Evolutionary conservation across 2,329 filamentous ascomycete genomes (phyloP).

Genomic region (Polychaeton citri): DNA sequence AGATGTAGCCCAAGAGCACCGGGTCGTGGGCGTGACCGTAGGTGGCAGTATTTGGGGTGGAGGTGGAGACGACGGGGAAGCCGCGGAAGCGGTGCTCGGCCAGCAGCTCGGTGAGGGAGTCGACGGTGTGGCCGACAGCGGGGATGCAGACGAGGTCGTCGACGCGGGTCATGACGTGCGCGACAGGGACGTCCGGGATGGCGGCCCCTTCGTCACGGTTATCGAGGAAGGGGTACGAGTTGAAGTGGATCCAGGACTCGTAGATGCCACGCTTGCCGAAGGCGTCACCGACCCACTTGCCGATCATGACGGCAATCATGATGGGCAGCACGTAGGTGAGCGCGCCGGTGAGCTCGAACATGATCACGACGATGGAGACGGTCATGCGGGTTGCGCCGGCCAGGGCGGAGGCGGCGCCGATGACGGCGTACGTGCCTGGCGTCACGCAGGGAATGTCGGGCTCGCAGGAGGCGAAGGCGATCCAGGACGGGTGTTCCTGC

Average conservation of each 20-base stretch:
- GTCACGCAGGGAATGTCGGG: conserved; percentile 94
- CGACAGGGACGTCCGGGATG: conserved; percentile 73
- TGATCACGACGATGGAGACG: conserved; percentile 92
- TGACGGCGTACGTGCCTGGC: conserved; percentile 89
- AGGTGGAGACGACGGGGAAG: conserved; percentile 69
- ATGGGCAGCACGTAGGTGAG: conserved; percentile 95
- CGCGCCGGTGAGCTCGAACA: conserved; percentile 98
- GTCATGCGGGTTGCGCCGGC: conserved; percentile 98
- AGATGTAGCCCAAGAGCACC: conserved; percentile 83
- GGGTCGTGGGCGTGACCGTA: conserved; percentile 41
- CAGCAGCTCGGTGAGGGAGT: conserved; percentile 58
- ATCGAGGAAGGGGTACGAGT: conserved; percentile 90
- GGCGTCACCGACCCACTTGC: conserved; percentile 95
- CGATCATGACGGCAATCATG: conserved; percentile 97
- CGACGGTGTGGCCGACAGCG: conserved; percentile 67
- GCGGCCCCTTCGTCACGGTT: conserved; percentile 61
- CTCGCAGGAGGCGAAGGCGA: conserved; percentile 67
- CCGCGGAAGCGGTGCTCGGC: conserved; percentile 67
- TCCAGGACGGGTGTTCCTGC: conserved; percentile 58
- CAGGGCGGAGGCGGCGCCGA: conserved; percentile 80
- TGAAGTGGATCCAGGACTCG: conserved; percentile 93
- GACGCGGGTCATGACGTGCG: conserved; percentile 80
- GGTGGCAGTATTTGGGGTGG: conserved; percentile 29
- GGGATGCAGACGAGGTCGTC: conserved; percentile 84
- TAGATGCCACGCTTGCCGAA: conserved; percentile 91